Evolutionary conservation across 2,329 filamentous ascomycete genomes (phyloP), one percentile per base, ranked within the genome.

Genomic region (Hysterium pulicare): DNA sequence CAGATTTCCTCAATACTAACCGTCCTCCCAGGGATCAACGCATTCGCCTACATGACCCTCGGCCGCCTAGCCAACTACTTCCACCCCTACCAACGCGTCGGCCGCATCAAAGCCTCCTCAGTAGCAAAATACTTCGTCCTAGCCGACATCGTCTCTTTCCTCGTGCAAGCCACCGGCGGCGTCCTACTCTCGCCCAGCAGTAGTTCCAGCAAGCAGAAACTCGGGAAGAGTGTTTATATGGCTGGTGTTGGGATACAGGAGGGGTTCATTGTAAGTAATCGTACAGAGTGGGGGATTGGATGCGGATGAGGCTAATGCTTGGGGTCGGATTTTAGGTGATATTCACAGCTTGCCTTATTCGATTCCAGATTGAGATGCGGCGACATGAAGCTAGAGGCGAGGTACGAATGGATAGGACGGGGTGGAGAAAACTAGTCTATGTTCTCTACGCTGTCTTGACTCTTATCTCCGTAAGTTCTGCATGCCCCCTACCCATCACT

Each of bases 151-250:
- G 22, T 64, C 10, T 43, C 67, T 8, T 73, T 73, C 48, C 28
- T 73, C 19, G 54, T 72, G 11, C 70, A 73, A 45, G 51, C 57
- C 11, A 58, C 47, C 6, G 69, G 65, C 22, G 68, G 55, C 16
- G 41, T 44, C 34, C 66, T 67, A 40, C 55, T 61, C 19, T 49
- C 54, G 0, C 48, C 52, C 1, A 49, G 49, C 13, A 47, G 51
- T 6, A 48, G 42, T 1, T 38, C 50, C 3, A 45, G 49, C 0
- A 47, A 57, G 1, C 56, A 66, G n/a, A 55, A 58, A 50, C 41
- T 54, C 1, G 70, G 70, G 2, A 38, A 74, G 2, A 62, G 58
- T 38, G 45, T 59, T 17, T 59, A 74, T 45, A 67, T 73, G 50
- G 50, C 13, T 32, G 47, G 24, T 40, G 52, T 39, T 21, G 42